These are phyloP conservation scores for Cladosporium sp. DNA, from an alignment of 2,329 filamentous ascomycete genomes.

Conservation along the genomic window DNA sequence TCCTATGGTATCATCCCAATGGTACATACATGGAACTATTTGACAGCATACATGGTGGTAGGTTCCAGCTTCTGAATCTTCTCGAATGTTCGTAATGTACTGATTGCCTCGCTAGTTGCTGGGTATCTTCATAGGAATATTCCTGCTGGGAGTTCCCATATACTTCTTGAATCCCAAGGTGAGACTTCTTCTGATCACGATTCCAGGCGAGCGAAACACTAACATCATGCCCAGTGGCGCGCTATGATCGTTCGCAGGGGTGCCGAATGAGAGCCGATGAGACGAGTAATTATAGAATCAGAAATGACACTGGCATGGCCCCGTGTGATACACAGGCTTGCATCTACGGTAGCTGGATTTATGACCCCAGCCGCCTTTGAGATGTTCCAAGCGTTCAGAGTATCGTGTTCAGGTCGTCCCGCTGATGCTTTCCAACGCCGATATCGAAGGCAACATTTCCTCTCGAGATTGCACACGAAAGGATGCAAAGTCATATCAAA, in stretches of 20 bases:
- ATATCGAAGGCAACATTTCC: no score
- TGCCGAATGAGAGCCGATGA: background rate
- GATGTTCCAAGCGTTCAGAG: no score
- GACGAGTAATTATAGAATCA: no score
- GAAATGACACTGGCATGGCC: no score
- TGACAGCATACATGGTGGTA: conserved; percentile 23
- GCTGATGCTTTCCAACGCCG: no score
- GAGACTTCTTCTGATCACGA: background rate
- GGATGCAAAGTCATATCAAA: no score
- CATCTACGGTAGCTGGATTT: no score
- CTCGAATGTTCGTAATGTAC: background rate
- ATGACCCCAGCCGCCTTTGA: no score
- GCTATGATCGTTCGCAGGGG: conserved; percentile 5
- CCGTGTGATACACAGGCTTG: no score
- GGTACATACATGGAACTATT: conserved; percentile 24
- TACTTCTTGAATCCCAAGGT: conserved; percentile 25
- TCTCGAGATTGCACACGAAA: no score
- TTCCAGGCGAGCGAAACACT: background rate
- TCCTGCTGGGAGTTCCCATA: conserved; percentile 26
- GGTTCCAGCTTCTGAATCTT: background rate
- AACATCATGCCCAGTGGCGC: background rate
- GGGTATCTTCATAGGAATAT: conserved; percentile 19
- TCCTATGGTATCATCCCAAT: conserved; percentile 32
- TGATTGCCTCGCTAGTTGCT: conserved; percentile 14
- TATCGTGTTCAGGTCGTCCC: no score